phyloP scores from a whole-genome alignment of 176 grass and related monocot species.

The Tuctoria greenei region DNA sequence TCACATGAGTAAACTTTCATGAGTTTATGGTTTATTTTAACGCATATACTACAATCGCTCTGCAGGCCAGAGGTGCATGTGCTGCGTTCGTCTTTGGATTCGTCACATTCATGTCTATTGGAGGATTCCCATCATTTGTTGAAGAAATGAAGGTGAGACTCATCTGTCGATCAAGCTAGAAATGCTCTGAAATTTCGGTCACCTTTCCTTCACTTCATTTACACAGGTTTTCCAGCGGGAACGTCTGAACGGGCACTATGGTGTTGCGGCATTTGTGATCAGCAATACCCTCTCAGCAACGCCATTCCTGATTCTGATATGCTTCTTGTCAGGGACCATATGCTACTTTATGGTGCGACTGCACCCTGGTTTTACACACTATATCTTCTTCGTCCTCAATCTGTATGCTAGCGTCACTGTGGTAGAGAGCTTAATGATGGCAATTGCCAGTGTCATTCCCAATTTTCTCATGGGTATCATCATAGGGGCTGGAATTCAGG shows the following conservation, averaged over 20 bases:
- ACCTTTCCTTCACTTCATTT: conserved; percentile 1
- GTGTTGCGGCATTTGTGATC: conserved; percentile 77
- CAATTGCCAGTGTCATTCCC: conserved; percentile 96
- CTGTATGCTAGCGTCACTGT: conserved; percentile 91
- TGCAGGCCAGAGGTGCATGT: conserved; percentile 74
- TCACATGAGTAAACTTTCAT: background rate
- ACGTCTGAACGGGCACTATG: conserved; percentile 89
- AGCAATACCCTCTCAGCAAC: conserved; percentile 83
- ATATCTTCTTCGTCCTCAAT: conserved; percentile 79
- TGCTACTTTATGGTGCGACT: conserved; percentile 94
- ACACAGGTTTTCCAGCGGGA: conserved; percentile 96
- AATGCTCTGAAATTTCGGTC: background rate
- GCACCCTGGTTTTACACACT: conserved; percentile 83
- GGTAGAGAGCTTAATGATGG: conserved; percentile 99
- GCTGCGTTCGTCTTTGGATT: conserved; percentile 87
- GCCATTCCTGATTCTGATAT: conserved; percentile 87
- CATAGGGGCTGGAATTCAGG: conserved; percentile 99
- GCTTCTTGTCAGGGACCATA: conserved; percentile 81
- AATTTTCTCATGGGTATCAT: conserved; percentile 99
- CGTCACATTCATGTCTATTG: conserved; percentile 98
- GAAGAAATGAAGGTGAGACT: conserved; percentile 98
- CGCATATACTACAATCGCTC: conserved; percentile 9
- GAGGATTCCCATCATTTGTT: conserved; percentile 95
- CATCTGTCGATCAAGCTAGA: background rate
- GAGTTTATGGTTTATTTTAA: background rate